phyloP scores from a whole-genome alignment of 129 eudicot genomes.

The Tagetes erecta region DNA sequence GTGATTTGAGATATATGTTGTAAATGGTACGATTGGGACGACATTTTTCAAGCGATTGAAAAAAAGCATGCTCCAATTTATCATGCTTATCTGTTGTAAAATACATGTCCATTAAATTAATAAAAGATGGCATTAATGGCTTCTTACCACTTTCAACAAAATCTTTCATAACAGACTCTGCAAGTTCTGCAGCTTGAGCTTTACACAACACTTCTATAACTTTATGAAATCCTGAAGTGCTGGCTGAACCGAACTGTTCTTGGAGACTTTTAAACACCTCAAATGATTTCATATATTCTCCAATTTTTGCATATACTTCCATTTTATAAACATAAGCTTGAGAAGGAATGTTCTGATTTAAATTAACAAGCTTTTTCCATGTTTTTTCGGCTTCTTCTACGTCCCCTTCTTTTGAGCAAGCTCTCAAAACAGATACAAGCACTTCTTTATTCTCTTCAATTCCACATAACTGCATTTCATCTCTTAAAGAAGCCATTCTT shows the following conservation, averaged over 20 bases:
- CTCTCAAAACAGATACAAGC: constrained; percentile 78
- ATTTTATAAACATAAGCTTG: constrained; percentile 84
- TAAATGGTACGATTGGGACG: constrained; percentile 55
- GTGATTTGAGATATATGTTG: constrained; percentile 64
- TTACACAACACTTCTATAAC: constrained; percentile 67
- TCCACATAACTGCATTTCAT: constrained; percentile 65
- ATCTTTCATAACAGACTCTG: constrained; percentile 78
- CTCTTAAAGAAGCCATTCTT: constrained; percentile 57
- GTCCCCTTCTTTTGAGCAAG: constrained; percentile 82
- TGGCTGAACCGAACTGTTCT: constrained; percentile 42
- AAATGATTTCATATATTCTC: constrained; percentile 63
- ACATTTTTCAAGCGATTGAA: constrained; percentile 56
- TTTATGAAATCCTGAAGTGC: constrained; percentile 62
- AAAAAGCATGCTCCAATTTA: constrained; percentile 60
- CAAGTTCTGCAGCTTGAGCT: constrained; percentile 52
- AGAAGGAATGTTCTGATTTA: constrained; percentile 44
- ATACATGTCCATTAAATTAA: constrained; percentile 62
- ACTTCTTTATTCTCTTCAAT: constrained; percentile 63
- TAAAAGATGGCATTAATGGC: constrained; percentile 57
- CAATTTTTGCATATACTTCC: constrained; percentile 63
- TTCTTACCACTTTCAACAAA: constrained; percentile 68
- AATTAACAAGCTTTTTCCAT: constrained; percentile 65
- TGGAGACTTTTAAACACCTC: constrained; percentile 68
- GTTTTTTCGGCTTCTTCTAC: constrained; percentile 66
- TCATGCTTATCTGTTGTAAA: constrained; percentile 55